Base-by-base conservation (phyloP, 768 basidiomycete genomes). In the Suillus decipiens region DNA sequence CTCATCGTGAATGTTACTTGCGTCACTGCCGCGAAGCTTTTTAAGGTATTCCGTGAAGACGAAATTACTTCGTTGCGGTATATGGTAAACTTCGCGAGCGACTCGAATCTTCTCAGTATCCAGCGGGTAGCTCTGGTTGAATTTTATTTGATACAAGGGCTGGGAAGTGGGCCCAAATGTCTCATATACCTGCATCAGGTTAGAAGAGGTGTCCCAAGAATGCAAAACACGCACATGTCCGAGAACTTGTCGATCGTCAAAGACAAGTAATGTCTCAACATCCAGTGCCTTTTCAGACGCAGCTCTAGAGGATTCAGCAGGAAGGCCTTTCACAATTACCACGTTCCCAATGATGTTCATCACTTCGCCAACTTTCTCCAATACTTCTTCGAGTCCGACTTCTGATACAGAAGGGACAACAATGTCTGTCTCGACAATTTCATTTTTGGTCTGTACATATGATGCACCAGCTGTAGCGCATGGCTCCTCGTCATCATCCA, bases 101-200 rank as follows among this genome's bases (percentile, higher is more conserved):
- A 85, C 64, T 61, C 75, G 75, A 47, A 89, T 81, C 69, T 82
- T 84, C 60, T 83, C 79, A 14, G 77, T 71, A 70, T 91, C 81
- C 50, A 92, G 73, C 5, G 90, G 85, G 68, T 86, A 89, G 3
- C 80, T 72, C 41, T 86, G 79, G 67, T 82, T 89, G 75, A 96
- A 93, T 70, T 88, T 88, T 66, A 98, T 81, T 68, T 94, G 90
- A 72, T 99, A 99, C 62, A 96, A 79, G 7, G 96, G 96, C 63
- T 92, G 89, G 22, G 85, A 83, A 10, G 96, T 93, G 3, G 96
- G 95, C 11, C 96, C 96, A 76, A 99, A 99, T 0, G 96, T 97
- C 77, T 99, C 96, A 72, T 90, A 92, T 59, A 98, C 81, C 93
- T 96, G 73, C 11, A 58, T 45, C 65, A 70, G 57, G 37, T 57